phyloP scores from a whole-genome alignment of 208 protist species.

The Naegleria gruberi region DNA sequence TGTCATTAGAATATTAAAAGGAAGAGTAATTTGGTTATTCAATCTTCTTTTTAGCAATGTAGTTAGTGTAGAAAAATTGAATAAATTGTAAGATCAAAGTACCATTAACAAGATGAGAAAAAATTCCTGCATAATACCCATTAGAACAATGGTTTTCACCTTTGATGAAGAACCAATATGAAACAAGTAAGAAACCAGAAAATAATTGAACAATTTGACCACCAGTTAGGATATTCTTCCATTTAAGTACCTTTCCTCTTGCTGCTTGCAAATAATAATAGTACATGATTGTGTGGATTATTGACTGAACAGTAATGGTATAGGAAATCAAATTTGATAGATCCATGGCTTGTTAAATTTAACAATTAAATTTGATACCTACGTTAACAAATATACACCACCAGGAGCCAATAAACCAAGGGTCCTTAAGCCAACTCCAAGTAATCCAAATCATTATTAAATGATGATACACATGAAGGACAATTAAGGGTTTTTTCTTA shows the following conservation, averaged over 20 bases:
- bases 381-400: not conserved
- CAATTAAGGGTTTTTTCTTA: constrained; percentile 34
- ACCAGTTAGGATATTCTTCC: not conserved
- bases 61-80: not conserved
- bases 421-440: not conserved
- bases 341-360: not conserved
- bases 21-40: too few relatives aligned
- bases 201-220: constrained; percentile 17
- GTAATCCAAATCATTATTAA: constrained; percentile 9
- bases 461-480: constrained; percentile 39
- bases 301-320: not conserved
- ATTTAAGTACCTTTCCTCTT: not conserved
- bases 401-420: not conserved
- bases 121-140: not conserved
- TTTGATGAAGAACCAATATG: constrained; percentile 1
- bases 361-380: not conserved
- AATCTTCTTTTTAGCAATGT: not conserved
- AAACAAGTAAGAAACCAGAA: not conserved
- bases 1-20: too few relatives aligned
- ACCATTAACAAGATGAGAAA: not conserved
- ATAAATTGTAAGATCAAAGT: not conserved
- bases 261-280: not conserved
- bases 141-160: not conserved
- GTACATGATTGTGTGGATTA: constrained; percentile 1
- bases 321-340: not conserved